These are phyloP conservation scores for Asterella californica DNA, from an alignment of 225 moss, liverwort and hornwort genomes.

Conservation along the genomic window DNA sequence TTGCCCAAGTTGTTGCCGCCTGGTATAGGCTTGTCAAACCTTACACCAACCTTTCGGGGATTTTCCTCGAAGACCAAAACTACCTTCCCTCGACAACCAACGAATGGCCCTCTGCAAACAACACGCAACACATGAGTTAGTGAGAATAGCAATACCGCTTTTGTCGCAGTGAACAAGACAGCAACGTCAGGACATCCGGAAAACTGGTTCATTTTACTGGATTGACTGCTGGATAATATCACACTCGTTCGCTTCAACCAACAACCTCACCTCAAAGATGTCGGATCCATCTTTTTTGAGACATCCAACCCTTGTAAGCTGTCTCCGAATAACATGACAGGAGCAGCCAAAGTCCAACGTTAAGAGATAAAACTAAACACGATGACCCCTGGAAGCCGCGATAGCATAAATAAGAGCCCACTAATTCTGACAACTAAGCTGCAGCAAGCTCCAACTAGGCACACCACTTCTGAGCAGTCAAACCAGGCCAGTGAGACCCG, in stretches of 20 bases:
- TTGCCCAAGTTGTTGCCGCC: constrained; percentile 94
- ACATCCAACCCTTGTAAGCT: constrained; percentile 59
- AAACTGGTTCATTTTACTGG: constrained; percentile 12
- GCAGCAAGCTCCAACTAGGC: not conserved
- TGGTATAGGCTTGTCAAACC: constrained; percentile 91
- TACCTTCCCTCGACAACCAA: constrained; percentile 84
- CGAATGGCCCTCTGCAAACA: constrained; percentile 42
- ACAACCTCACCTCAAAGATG: constrained; percentile 41
- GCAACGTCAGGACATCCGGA: not conserved
- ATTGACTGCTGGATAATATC: constrained; percentile 14
- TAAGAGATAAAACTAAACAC: constrained; percentile 12
- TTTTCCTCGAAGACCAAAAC: constrained; percentile 87
- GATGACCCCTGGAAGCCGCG: not conserved
- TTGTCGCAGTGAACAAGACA: not conserved
- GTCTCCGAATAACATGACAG: constrained; percentile 25
- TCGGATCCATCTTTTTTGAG: constrained; percentile 52
- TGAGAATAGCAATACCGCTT: not conserved
- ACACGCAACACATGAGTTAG: not conserved
- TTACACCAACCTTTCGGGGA: constrained; percentile 81
- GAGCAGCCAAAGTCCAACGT: constrained; percentile 15
- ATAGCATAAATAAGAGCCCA: not conserved
- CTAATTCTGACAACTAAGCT: not conserved
- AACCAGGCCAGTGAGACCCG: not conserved
- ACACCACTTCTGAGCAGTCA: not conserved
- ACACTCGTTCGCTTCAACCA: constrained; percentile 11